Conservation (phyloP, 257 asterid genomes). For the Capsicum chinense region DNA sequence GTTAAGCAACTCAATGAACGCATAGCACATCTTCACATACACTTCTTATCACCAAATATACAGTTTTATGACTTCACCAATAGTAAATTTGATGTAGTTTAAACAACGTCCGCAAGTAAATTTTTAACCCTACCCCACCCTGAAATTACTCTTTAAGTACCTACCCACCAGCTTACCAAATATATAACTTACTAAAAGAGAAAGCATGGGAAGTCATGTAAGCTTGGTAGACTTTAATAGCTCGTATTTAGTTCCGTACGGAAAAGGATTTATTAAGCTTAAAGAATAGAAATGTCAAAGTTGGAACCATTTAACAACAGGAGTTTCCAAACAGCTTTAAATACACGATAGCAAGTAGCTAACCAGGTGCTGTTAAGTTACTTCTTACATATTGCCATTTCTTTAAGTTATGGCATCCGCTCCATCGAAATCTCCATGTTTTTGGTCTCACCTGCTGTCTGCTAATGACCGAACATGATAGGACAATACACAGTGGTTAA, state of each 20-base stretch:
- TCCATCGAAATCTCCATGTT: slow-evolving; percentile 41
- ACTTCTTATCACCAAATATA: no score
- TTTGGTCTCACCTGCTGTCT: slow-evolving; percentile 33
- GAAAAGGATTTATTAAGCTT: slow-evolving; percentile 2
- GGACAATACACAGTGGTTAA: slow-evolving; percentile 44
- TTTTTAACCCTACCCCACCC: neutral
- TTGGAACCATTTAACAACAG: slow-evolving; percentile 29
- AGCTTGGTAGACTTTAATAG: neutral
- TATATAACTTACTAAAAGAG: neutral
- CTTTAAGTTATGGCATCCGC: slow-evolving; percentile 44
- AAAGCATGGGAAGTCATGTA: neutral
- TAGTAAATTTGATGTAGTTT: neutral
- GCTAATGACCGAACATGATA: slow-evolving; percentile 45
- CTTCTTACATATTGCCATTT: slow-evolving; percentile 37
- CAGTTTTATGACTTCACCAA: neutral
- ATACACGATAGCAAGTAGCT: slow-evolving; percentile 60
- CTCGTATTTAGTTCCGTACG: neutral
- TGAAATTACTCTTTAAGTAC: neutral
- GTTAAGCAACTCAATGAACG: no score
- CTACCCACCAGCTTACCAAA: neutral
- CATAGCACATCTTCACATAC: no score
- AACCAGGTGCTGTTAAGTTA: slow-evolving; percentile 48
- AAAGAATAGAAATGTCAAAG: slow-evolving; percentile 24
- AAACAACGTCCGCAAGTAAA: neutral
- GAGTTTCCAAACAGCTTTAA: slow-evolving; percentile 29